Evolutionary conservation across 345 rosid genomes (phyloP).

Genomic region (Murraya koenigii): DNA sequence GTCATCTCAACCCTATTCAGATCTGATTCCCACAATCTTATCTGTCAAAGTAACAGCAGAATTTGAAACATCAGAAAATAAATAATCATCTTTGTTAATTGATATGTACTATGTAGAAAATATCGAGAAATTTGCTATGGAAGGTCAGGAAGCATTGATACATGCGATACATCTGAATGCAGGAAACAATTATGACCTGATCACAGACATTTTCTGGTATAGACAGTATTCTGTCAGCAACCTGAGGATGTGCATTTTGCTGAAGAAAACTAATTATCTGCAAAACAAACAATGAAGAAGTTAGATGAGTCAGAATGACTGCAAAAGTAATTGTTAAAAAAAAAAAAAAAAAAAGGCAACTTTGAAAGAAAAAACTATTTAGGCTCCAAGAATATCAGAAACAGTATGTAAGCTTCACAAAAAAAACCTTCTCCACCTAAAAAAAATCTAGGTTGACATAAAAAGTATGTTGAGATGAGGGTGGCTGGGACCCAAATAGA

Average conservation of each 20-base stretch:
- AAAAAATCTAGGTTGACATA: not conserved
- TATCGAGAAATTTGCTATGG: not conserved
- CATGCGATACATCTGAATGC: not conserved
- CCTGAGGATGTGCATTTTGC: constrained; percentile 92
- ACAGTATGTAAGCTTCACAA: not conserved
- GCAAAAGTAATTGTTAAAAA: not conserved
- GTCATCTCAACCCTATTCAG: constrained; percentile 87
- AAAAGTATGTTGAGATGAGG: not conserved
- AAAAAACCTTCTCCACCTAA: not conserved
- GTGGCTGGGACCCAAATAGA: not conserved
- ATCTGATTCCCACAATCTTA: constrained; percentile 95
- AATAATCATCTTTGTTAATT: not conserved
- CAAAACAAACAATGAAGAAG: constrained; percentile 9
- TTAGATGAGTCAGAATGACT: constrained; percentile 14
- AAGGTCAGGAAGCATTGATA: not conserved
- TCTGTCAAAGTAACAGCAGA: constrained; percentile 38
- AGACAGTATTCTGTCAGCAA: constrained; percentile 70
- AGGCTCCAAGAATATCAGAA: not conserved
- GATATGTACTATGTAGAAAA: not conserved
- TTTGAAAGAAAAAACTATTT: not conserved
- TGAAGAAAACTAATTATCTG: constrained; percentile 84
- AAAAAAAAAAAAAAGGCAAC: not conserved
- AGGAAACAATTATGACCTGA: constrained; percentile 49
- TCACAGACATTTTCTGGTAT: constrained; percentile 96
- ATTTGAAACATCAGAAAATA: not conserved